Base-by-base conservation (phyloP, 306 rosid species). In the Acacia crassicarpa region DNA sequence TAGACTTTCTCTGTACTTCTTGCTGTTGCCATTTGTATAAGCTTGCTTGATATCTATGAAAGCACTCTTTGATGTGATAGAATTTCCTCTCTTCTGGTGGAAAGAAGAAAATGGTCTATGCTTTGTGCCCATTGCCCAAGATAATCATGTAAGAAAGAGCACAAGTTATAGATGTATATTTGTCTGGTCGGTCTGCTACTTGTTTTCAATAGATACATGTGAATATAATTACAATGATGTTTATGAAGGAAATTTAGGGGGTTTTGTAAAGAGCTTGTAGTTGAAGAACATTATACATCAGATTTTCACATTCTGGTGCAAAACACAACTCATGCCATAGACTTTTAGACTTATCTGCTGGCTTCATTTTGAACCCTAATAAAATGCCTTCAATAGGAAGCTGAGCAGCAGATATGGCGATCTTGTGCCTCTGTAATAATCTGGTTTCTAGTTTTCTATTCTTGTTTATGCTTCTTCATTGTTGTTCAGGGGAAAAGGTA, bases 41-140 rank as follows among this genome's bases (percentile, higher is more conserved):
- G 59, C 70, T 76, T 71, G 41, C 14, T 86, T 80, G 41, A 17
- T 56, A 61, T 78, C 38, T 23, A 62, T 62, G 44, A 51, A 53
- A 38, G 35, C 2, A 30, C 66, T 41, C 48, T 77, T 43, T 7
- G 61, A 59, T 67, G 72, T 59, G 49, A 79, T 41, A 19, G 19
- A 17, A 23, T 35, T 49, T 2, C 32, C 75, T 2, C 1, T 2
- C 14, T 8, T 67, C 16, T 19, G 0, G 65, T 22, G 45, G 30
- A 72, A 74, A 72, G 67, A 69, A 66, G 19, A 76, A 71, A 38
- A 54, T 8, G 44, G 14, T 61, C 48, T 14, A 25, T 72, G 19
- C 23, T 48, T 35, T 78, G 10, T 30, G 10, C 71, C 35, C 44
- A 27, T 35, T 35, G 7, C 40, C 40, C 40, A 22, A 49, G 7